These are phyloP conservation scores for Saccharomyces hybrid DNA, from an alignment of 1,139 yeast genomes.

Conservation along the genomic window DNA sequence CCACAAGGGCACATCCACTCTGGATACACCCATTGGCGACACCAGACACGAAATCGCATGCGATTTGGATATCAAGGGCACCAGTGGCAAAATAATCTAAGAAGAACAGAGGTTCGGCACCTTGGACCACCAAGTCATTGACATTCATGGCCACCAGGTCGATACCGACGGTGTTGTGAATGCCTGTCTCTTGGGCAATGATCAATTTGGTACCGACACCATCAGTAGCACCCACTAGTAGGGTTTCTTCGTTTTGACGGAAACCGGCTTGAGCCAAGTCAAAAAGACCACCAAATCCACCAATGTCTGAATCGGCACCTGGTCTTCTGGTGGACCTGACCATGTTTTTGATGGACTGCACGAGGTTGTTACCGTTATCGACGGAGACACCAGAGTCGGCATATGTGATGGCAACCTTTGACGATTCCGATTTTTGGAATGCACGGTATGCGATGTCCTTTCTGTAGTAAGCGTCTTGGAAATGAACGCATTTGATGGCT, in stretches of 20 bases:
- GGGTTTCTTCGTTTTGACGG: slow-evolving; percentile 50
- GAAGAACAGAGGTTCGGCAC: slow-evolving; percentile 95
- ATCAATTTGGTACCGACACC: slow-evolving; percentile 97
- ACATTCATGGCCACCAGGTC: slow-evolving; percentile 99
- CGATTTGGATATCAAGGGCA: slow-evolving; percentile 72
- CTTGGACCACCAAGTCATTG: slow-evolving; percentile 94
- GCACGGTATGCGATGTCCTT: slow-evolving; percentile 95
- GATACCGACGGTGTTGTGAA: slow-evolving; percentile 94
- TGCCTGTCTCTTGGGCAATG: slow-evolving; percentile 83
- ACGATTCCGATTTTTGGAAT: slow-evolving; percentile 48
- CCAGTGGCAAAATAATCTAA: slow-evolving; percentile 96
- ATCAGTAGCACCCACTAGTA: slow-evolving; percentile 95
- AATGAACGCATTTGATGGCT: slow-evolving; percentile 71
- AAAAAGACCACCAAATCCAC: slow-evolving; percentile 97
- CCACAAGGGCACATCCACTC: slow-evolving; percentile 96
- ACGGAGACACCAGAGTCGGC: slow-evolving; percentile 96
- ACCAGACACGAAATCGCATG: slow-evolving; percentile 85
- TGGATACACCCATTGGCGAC: slow-evolving; percentile 93
- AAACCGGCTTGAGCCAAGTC: slow-evolving; percentile 87
- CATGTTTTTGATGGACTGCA: slow-evolving; percentile 79
- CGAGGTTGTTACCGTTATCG: slow-evolving; percentile 85
- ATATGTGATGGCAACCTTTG: slow-evolving; percentile 50
- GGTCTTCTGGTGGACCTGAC: slow-evolving; percentile 93
- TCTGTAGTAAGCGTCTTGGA: slow-evolving; percentile 73
- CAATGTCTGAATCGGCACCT: slow-evolving; percentile 96